These are phyloP conservation scores for Penicillium canariense DNA, from an alignment of 495 filamentous ascomycete species.

Conservation along the genomic window DNA sequence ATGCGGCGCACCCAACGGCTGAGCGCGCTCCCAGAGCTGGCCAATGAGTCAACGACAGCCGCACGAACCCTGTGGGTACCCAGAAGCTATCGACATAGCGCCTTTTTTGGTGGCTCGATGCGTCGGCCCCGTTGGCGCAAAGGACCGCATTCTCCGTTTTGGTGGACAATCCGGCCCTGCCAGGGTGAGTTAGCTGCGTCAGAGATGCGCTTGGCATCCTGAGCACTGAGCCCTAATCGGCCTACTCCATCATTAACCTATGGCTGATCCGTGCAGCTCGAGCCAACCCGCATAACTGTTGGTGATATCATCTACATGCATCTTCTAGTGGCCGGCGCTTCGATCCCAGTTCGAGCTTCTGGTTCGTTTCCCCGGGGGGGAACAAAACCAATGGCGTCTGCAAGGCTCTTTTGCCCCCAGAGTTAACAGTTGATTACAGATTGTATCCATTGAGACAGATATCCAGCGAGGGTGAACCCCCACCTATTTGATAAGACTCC, in stretches of 20 bases:
- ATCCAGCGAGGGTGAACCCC: too few relatives aligned
- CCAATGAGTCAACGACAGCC: conserved; percentile 15
- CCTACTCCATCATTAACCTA: not conserved
- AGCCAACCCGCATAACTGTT: not conserved
- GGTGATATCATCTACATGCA: not conserved
- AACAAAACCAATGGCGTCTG: too few relatives aligned
- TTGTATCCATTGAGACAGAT: too few relatives aligned
- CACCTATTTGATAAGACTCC: too few relatives aligned
- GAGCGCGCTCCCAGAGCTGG: not conserved
- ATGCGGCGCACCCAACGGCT: conserved; percentile 12
- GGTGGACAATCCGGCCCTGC: not conserved
- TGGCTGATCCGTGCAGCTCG: not conserved
- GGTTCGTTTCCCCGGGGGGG: too few relatives aligned
- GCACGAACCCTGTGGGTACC: conserved; percentile 26
- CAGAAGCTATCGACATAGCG: conserved; percentile 26
- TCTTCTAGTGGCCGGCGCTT: not conserved
- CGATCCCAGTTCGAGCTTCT: not conserved
- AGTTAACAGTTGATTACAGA: too few relatives aligned
- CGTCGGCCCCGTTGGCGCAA: not conserved
- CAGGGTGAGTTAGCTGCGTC: not conserved
- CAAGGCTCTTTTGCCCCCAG: too few relatives aligned
- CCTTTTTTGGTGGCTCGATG: conserved; percentile 1
- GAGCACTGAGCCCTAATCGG: not conserved
- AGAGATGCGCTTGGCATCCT: not conserved
- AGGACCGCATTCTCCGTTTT: not conserved